Evolutionary conservation across 2,329 filamentous ascomycete species (phyloP).

Genomic region (Anthostomella pinea): DNA sequence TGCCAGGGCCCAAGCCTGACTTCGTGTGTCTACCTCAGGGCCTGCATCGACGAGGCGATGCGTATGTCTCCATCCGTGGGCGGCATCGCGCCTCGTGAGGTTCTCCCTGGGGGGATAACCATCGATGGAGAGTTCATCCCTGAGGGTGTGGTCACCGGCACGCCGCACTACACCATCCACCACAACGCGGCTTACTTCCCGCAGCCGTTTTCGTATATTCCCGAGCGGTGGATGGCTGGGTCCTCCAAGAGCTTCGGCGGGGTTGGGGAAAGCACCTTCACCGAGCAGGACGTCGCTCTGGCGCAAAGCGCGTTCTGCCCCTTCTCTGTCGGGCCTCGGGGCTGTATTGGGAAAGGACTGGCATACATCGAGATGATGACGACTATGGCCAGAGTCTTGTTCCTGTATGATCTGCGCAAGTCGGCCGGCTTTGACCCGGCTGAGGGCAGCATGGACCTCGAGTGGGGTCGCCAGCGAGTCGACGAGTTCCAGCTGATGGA

Average conservation of each 20-base stretch:
- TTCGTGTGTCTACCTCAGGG: conserved; percentile 57
- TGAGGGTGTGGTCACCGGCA: conserved; percentile 60
- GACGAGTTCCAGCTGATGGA: conserved; percentile 69
- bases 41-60: conserved; percentile 65
- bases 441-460: conserved; percentile 47
- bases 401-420: conserved; percentile 57
- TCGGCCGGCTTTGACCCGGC: conserved; percentile 50
- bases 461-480: conserved; percentile 52
- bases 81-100: conserved; percentile 58
- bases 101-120: conserved; percentile 51
- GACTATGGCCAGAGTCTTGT: conserved; percentile 60
- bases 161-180: conserved; percentile 66
- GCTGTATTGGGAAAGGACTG: conserved; percentile 69
- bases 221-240: conserved; percentile 63
- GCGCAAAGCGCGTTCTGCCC: conserved; percentile 72
- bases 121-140: conserved; percentile 55
- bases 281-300: conserved; percentile 48
- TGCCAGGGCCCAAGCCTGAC: conserved; percentile 47
- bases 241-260: conserved; percentile 36
- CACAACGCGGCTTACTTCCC: conserved; percentile 64
- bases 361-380: conserved; percentile 66
- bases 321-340: conserved; percentile 66
- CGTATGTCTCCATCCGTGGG: conserved; percentile 60
- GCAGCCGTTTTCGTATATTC: conserved; percentile 55
- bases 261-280: conserved; percentile 35